A percentile compares a stretch with the other conserved stretches of the same genome.
These are phyloP conservation scores for Ceratobasidium papillatum DNA, from an alignment of 1,284 basidiomycete genomes.

Conservation along the genomic window DNA sequence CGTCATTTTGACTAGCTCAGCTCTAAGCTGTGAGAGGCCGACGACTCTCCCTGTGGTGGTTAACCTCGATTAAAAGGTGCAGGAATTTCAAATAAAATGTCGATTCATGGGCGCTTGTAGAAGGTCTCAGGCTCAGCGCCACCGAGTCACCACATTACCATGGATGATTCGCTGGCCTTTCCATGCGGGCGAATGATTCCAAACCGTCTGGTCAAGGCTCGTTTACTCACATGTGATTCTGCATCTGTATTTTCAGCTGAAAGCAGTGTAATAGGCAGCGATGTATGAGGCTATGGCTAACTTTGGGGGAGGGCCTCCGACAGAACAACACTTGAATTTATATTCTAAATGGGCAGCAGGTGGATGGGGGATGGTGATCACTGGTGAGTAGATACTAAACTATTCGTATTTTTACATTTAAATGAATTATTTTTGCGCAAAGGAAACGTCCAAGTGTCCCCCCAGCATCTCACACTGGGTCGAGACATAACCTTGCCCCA, in stretches of 20 bases:
- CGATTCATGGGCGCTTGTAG: conserved; percentile 1
- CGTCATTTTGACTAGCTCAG: conserved; percentile 13
- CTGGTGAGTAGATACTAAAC: conserved; percentile 57
- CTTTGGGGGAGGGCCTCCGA: conserved; percentile 77
- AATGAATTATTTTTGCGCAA: neutral
- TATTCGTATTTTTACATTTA: neutral
- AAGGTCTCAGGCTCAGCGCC: neutral
- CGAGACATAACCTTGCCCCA: conserved; percentile 77
- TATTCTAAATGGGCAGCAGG: conserved; percentile 82
- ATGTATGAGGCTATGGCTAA: conserved; percentile 85
- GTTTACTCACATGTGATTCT: conserved; percentile 46
- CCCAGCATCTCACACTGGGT: conserved; percentile 77
- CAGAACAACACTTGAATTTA: conserved; percentile 66
- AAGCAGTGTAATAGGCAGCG: conserved; percentile 63
- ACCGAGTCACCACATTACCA: neutral
- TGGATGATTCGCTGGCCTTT: conserved; percentile 55
- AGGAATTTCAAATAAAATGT: conserved; percentile 21
- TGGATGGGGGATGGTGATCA: conserved; percentile 89
- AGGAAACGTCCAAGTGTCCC: conserved; percentile 84
- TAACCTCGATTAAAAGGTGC: neutral
- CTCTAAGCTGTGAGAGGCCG: neutral
- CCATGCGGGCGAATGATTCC: conserved; percentile 61
- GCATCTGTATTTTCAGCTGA: neutral
- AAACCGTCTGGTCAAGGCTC: conserved; percentile 61
- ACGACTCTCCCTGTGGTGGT: neutral